phyloP scores from a whole-genome alignment of 331 rosid genomes.

The Quercus lobata region DNA sequence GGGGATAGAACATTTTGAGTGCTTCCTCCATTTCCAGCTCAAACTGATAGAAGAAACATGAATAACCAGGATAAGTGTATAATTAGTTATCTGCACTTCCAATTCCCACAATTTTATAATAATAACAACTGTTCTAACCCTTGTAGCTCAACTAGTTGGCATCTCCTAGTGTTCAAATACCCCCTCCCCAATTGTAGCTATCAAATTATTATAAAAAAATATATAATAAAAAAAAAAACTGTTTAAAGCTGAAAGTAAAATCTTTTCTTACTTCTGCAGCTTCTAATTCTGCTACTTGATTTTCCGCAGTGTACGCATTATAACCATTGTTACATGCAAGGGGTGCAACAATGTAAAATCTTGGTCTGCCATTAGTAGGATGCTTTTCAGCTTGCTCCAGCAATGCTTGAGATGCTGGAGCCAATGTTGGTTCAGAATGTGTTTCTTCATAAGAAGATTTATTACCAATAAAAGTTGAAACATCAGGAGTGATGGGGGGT shows the following conservation, averaged over 20 bases:
- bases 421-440: too few species aligned
- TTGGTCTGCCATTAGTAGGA: constrained; percentile 28
- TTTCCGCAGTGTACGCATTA: constrained; percentile 20
- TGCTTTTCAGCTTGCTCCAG: constrained; percentile 36
- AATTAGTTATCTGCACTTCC: background rate
- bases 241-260: constrained; percentile 5
- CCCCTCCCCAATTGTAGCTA: too few species aligned
- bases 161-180: too few species aligned
- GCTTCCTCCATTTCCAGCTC: constrained; percentile 18
- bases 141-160: too few species aligned
- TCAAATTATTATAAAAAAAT: too few species aligned
- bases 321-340: constrained; percentile 33
- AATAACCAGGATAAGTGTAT: background rate
- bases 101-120: background rate
- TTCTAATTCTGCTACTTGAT: constrained; percentile 3
- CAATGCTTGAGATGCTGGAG: constrained; percentile 20
- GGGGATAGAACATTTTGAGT: constrained; percentile 24
- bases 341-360: constrained; percentile 10
- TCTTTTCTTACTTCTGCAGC: constrained; percentile 40
- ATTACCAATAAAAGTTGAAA: constrained; percentile 35
- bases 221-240: background rate
- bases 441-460: constrained; percentile 25
- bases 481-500: constrained; percentile 6
- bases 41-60: constrained; percentile 23
- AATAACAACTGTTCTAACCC: too few species aligned